Conservation (phyloP, 2,329 filamentous ascomycete species). For the Fusarium circinatum region DNA sequence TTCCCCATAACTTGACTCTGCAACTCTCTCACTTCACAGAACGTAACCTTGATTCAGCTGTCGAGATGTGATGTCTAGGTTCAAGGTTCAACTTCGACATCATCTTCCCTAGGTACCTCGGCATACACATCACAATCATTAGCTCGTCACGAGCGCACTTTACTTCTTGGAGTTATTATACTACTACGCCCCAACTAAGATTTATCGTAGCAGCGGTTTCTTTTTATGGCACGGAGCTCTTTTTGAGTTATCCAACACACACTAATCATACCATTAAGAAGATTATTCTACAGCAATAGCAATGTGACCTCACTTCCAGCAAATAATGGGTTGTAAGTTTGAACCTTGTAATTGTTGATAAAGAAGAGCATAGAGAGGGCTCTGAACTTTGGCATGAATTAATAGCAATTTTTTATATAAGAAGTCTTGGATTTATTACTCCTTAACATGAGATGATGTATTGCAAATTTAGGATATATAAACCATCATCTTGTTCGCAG, state of each 20-base stretch:
- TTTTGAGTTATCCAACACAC: conserved; percentile 5
- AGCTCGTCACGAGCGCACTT: conserved; percentile 5
- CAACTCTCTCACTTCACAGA: not conserved
- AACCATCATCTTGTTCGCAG: not conserved
- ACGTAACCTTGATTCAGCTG: conserved; percentile 1
- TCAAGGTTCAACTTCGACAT: conserved; percentile 25
- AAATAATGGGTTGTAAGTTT: not conserved
- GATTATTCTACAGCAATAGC: too few relatives aligned
- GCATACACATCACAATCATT: not conserved
- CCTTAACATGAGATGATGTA: not conserved
- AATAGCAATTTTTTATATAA: not conserved
- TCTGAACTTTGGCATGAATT: not conserved
- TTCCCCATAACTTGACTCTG: not conserved
- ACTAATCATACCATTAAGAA: too few relatives aligned
- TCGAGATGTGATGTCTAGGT: conserved; percentile 22
- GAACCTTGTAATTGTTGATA: too few relatives aligned
- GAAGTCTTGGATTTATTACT: not conserved
- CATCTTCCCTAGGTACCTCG: conserved; percentile 9
- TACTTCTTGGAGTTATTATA: conserved; percentile 17
- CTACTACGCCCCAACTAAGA: not conserved
- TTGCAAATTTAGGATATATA: not conserved
- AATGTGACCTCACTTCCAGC: not conserved
- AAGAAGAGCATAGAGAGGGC: not conserved
- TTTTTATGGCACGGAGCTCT: not conserved
- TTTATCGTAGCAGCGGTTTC: conserved; percentile 2